Conservation (phyloP, 768 basidiomycete species). For the Macrolepiota albuminosa region DNA sequence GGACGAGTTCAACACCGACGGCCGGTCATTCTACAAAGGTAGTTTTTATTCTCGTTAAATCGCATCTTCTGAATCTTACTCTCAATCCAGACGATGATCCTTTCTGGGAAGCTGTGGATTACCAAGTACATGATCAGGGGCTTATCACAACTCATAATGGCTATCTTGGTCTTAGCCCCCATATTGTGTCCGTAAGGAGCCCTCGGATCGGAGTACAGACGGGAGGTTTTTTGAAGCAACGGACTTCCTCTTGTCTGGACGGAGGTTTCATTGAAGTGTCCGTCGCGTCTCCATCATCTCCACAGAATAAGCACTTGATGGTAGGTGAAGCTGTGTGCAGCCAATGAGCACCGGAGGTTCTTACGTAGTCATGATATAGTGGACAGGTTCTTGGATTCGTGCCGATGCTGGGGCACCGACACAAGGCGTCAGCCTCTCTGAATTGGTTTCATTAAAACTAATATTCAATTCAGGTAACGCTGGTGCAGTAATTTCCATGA, state of each 20-base stretch:
- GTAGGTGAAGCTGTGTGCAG: neutral
- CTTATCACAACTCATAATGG: constrained; percentile 10
- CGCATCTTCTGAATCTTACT: neutral
- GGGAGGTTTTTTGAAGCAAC: constrained; percentile 3
- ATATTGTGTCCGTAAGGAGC: neutral
- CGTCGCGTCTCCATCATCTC: neutral
- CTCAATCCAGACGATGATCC: constrained; percentile 8
- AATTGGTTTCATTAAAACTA: neutral
- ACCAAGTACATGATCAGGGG: neutral
- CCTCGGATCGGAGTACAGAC: neutral
- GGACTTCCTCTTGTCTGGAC: constrained; percentile 14
- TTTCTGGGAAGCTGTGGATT: constrained; percentile 10
- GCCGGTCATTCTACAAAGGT: constrained; percentile 23
- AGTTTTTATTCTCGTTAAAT: neutral
- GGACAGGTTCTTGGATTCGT: constrained; percentile 8
- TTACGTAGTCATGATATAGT: neutral
- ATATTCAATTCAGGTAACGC: neutral
- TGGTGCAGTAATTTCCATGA: neutral
- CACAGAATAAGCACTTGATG: neutral
- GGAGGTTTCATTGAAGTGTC: constrained; percentile 20
- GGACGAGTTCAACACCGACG: constrained; percentile 60
- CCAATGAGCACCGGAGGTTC: neutral
- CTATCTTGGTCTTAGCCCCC: neutral
- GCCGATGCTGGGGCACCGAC: neutral
- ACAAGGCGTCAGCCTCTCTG: neutral